Evolutionary conservation across 2,329 filamentous ascomycete genomes (phyloP).

Genomic region (Pseudocercospora crystallina): DNA sequence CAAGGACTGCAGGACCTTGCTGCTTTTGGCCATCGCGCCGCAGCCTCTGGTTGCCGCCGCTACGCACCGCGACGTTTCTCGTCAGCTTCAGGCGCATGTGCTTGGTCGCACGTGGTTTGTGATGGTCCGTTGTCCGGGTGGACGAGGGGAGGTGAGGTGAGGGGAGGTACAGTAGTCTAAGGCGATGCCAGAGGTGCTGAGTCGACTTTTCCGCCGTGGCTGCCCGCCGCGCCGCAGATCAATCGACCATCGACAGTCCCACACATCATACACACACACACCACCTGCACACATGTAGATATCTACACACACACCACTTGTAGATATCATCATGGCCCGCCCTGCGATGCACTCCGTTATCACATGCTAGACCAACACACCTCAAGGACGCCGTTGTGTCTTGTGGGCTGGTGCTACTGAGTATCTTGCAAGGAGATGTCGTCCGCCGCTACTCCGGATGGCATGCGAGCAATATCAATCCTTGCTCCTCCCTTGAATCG

Average conservation of each 20-base stretch:
- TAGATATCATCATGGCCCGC: background rate
- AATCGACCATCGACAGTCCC: background rate
- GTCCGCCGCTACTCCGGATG: background rate
- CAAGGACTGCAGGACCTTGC: slow-evolving; percentile 2
- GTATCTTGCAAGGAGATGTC: too few relatives aligned
- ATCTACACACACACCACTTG: background rate
- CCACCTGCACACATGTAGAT: background rate
- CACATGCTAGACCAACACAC: too few relatives aligned
- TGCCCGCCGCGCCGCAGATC: too few relatives aligned
- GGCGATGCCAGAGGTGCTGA: too few relatives aligned
- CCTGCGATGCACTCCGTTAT: too few relatives aligned
- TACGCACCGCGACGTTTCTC: too few relatives aligned
- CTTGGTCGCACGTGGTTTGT: background rate
- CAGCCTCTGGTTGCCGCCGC: too few relatives aligned
- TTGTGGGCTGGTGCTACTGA: too few relatives aligned
- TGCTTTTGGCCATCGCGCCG: slow-evolving; percentile 1
- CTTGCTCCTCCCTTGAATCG: background rate
- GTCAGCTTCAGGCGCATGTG: background rate
- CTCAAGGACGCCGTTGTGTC: too few relatives aligned
- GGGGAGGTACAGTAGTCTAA: too few relatives aligned
- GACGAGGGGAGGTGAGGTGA: background rate
- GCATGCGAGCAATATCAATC: background rate
- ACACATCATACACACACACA: background rate
- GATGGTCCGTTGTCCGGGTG: background rate
- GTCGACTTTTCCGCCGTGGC: too few relatives aligned